phyloP scores from a whole-genome alignment of 2,329 filamentous ascomycete species.

The Capronia epimyces region DNA sequence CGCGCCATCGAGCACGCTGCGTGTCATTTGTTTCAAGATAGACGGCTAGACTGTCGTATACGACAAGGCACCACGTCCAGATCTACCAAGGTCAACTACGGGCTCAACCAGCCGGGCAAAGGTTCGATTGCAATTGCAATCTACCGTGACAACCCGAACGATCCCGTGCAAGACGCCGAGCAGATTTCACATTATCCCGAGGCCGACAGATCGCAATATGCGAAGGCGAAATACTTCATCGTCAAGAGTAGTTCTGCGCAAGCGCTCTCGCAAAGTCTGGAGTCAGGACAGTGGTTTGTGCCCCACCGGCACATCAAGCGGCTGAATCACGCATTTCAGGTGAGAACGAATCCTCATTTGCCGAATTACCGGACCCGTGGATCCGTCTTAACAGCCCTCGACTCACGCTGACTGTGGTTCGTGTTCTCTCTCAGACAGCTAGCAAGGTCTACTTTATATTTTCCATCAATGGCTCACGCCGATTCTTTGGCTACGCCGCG shows the following conservation, averaged over 20 bases:
- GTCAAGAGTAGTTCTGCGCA: slow-evolving; percentile 20
- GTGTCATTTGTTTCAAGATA: slow-evolving; percentile 13
- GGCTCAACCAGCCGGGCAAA: slow-evolving; percentile 2
- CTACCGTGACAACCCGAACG: slow-evolving; percentile 1
- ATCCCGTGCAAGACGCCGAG: slow-evolving; percentile 9
- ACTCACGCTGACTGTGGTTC: too few species aligned
- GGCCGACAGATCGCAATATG: slow-evolving; percentile 10
- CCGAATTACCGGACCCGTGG: too few species aligned
- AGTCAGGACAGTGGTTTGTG: slow-evolving; percentile 14
- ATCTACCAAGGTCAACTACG: slow-evolving; percentile 23
- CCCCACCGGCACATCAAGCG: slow-evolving; percentile 18
- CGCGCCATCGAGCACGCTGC: slow-evolving; percentile 17
- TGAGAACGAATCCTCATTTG: slow-evolving; percentile 1
- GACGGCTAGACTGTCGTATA: slow-evolving; percentile 20
- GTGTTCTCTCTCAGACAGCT: slow-evolving; percentile 7
- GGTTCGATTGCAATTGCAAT: slow-evolving; percentile 9
- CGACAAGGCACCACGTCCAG: slow-evolving; percentile 12
- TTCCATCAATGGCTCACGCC: slow-evolving; percentile 19
- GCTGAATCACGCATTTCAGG: slow-evolving; percentile 20
- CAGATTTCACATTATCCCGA: slow-evolving; percentile 18
- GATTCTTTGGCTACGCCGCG: slow-evolving; percentile 16
- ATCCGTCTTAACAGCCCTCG: too few species aligned
- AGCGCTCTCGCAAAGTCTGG: slow-evolving; percentile 18
- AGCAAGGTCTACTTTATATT: slow-evolving; percentile 20
- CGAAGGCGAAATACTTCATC: slow-evolving; percentile 20